Percentiles rank a stretch among this genome's conserved stretches.
phyloP scores from a whole-genome alignment of 2,329 filamentous ascomycete genomes.

The Clonostachys rosea region DNA sequence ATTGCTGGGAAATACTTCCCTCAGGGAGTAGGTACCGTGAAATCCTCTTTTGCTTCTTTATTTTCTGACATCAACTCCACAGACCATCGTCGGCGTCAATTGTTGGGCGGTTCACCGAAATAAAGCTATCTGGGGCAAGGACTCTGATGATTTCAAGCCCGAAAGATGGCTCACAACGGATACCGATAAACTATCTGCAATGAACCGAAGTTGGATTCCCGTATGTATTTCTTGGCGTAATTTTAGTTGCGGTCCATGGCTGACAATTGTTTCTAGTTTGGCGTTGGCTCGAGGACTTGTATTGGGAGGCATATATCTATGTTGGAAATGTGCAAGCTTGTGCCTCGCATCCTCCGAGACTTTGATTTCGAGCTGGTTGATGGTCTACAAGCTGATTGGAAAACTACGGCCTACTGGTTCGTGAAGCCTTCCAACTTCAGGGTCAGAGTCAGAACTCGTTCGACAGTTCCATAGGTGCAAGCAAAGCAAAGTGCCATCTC shows the following conservation, averaged over 20 bases:
- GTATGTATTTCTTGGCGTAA: neutral
- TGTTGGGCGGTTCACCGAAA: slow-evolving; percentile 32
- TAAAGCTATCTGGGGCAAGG: slow-evolving; percentile 30
- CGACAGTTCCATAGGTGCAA: too few species aligned
- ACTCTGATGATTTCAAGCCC: slow-evolving; percentile 34
- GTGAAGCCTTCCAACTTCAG: slow-evolving; percentile 2
- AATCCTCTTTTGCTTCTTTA: neutral
- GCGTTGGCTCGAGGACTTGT: slow-evolving; percentile 32
- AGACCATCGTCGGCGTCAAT: slow-evolving; percentile 41
- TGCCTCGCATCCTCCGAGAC: slow-evolving; percentile 32
- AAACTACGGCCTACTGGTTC: slow-evolving; percentile 1
- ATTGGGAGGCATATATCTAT: slow-evolving; percentile 33
- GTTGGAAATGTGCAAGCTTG: slow-evolving; percentile 37
- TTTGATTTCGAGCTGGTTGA: slow-evolving; percentile 23
- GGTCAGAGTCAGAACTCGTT: neutral
- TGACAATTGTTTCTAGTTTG: slow-evolving; percentile 29
- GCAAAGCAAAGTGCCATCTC: too few species aligned
- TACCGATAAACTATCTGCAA: slow-evolving; percentile 3
- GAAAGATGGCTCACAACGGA: slow-evolving; percentile 25
- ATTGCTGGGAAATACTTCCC: slow-evolving; percentile 26
- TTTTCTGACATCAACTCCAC: too few species aligned
- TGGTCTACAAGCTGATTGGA: neutral
- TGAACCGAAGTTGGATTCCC: slow-evolving; percentile 8
- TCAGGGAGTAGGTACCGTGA: slow-evolving; percentile 10
- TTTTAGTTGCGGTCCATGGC: slow-evolving; percentile 22